Evolutionary conservation across 768 basidiomycete genomes (phyloP).

Genomic region (Leccinellum albellum): DNA sequence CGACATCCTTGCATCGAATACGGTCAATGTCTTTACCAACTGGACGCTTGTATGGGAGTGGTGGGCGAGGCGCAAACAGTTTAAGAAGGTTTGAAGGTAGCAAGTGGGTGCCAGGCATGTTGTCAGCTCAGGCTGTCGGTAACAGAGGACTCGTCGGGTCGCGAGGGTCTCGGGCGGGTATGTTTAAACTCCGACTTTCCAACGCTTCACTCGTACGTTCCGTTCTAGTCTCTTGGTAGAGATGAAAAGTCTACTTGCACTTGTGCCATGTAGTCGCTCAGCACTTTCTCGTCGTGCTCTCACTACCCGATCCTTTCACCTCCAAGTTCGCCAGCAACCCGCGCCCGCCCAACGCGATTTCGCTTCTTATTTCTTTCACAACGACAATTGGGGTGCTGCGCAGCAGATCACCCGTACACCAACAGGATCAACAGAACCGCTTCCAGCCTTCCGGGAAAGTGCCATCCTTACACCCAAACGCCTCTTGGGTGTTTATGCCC

Average conservation of each 20-base stretch:
- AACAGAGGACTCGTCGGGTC: conserved; percentile 7
- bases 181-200: conserved; percentile 31
- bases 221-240: no score
- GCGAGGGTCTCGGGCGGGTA: conserved; percentile 6
- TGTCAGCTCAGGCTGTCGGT: conserved; percentile 5
- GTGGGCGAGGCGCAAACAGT: conserved; percentile 92
- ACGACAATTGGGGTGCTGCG: conserved; percentile 46
- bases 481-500: conserved; percentile 65
- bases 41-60: conserved; percentile 81
- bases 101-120: conserved; percentile 73
- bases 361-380: conserved; percentile 65
- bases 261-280: conserved; percentile 12
- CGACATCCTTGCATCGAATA: conserved; percentile 62
- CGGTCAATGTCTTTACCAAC: conserved; percentile 80
- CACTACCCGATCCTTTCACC: conserved; percentile 7
- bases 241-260: conserved; percentile 14
- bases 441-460: conserved; percentile 33
- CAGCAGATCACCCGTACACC: conserved; percentile 14
- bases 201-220: conserved; percentile 10
- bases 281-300: conserved; percentile 8
- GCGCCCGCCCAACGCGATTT: conserved; percentile 26
- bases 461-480: conserved; percentile 46
- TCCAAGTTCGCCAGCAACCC: background rate
- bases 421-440: conserved; percentile 9
- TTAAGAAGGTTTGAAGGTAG: conserved; percentile 95